Evolutionary conservation across 2,329 filamentous ascomycete genomes (phyloP), one percentile per base, ranked within the genome.

Genomic region (Alternaria ethzedia): DNA sequence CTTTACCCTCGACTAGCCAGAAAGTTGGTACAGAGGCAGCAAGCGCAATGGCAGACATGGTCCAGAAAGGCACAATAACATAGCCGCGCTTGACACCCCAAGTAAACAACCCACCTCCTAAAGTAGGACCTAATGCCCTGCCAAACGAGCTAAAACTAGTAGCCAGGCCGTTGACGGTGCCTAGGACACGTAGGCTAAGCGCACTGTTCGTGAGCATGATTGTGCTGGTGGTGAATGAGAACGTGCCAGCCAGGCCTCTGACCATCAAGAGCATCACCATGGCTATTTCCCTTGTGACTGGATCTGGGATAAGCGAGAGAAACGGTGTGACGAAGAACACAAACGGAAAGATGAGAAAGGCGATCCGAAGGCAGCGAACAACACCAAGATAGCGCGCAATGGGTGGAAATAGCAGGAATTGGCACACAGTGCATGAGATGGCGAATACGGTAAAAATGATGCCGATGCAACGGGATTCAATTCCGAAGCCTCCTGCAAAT

Each of bases 181-280:
- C 94, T 6, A 98, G 86, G 10, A 97, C 87, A 46, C 86, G 84
- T 15, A 97, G 82, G 58, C 90, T 94, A 1, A 85, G 81, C 5
- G 93, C 93, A 10, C 90, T 93, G 80, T 97, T 97, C 26, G 94
- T 97, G 41, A 98, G 86, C 51, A 98, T 84, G 70, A 98, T 97
- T 6, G 93, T 97, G 25, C 88, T 90, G 73, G 92, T 96, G 0
- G 96, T 95, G 77, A 97, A 97, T 1, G 91, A 91, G 73, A 97
- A 90, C 67, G 96, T 96, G 63, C 90, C 89, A 43, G 87, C 88
- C 58, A 91, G 86, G 10, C 91, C 90, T 78, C 97, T 96, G 72
- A 90, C 70, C 45, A 92, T 80, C 83, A 97, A 89, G 41, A 96
- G 82, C 0, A 80, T 62, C 59, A 94, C 85, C 54, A 97, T 83